phyloP scores from a whole-genome alignment of 2,329 filamentous ascomycete species.

The Cryphonectria nitschkei region DNA sequence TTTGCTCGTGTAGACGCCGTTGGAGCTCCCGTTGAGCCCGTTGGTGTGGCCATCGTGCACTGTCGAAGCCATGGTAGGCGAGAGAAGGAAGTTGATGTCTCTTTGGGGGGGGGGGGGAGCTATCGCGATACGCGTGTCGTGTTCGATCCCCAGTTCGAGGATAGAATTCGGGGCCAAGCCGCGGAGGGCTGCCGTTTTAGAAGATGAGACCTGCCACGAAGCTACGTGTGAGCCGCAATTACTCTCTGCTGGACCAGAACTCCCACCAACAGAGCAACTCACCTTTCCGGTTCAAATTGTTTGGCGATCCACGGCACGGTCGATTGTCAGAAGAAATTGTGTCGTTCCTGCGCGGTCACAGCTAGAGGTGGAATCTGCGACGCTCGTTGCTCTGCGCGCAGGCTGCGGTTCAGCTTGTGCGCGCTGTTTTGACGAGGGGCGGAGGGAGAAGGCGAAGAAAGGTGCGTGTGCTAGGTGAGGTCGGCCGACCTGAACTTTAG shows the following conservation, averaged over 20 bases:
- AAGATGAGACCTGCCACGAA: background rate
- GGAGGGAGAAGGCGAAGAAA: background rate
- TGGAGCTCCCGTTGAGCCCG: constrained; percentile 46
- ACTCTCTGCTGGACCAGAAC: background rate
- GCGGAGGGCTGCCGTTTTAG: constrained; percentile 1
- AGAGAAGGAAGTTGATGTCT: constrained; percentile 32
- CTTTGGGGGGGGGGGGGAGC: background rate
- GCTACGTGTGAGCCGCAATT: background rate
- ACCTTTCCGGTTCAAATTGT: background rate
- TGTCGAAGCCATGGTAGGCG: constrained; percentile 48
- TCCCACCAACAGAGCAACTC: constrained; percentile 1
- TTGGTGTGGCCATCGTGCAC: constrained; percentile 50
- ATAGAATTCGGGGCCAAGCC: background rate
- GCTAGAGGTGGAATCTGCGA: background rate
- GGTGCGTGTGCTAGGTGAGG: background rate
- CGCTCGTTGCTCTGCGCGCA: background rate
- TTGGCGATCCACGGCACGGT: background rate
- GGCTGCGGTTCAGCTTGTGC: background rate
- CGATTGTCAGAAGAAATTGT: background rate
- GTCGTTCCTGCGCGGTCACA: background rate
- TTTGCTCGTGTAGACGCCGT: constrained; percentile 49
- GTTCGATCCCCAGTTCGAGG: background rate
- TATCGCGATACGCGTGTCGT: background rate
- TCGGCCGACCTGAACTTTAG: constrained; percentile 12
- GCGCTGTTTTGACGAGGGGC: background rate